A percentile compares a stretch with the other conserved stretches of the same genome.
These are phyloP conservation scores for Acanthamoeba castellanii DNA, from an alignment of 208 protist species.

Conservation along the genomic window DNA sequence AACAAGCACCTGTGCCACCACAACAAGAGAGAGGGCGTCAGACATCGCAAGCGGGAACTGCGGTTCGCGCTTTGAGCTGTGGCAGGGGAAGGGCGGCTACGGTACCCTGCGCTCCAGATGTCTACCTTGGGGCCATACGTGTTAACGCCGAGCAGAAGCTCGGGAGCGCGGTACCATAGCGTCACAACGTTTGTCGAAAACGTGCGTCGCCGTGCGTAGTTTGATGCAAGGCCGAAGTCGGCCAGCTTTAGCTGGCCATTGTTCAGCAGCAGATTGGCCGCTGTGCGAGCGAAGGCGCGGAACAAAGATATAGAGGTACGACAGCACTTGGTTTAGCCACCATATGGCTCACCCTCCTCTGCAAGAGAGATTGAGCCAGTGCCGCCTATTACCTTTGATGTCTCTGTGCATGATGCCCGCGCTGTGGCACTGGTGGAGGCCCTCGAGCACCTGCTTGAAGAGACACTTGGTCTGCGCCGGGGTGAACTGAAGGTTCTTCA, in stretches of 20 bases:
- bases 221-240: constrained; percentile 94
- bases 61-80: background rate
- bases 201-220: constrained; percentile 88
- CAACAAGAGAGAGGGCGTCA: too few species aligned
- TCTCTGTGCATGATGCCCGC: constrained; percentile 93
- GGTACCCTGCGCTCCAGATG: constrained; percentile 97
- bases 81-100: background rate
- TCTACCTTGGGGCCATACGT: constrained; percentile 96
- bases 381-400: constrained; percentile 91
- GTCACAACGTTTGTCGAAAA: constrained; percentile 83
- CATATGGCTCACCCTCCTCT: background rate
- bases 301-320: too few species aligned
- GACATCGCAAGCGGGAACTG: background rate
- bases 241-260: constrained; percentile 91
- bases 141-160: constrained; percentile 97
- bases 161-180: constrained; percentile 98
- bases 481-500: constrained; percentile 47
- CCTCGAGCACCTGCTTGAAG: constrained; percentile 68
- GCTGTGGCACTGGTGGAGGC: constrained; percentile 48
- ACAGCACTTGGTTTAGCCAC: background rate
- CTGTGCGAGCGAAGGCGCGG: background rate
- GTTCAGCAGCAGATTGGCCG: constrained; percentile 73
- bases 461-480: constrained; percentile 68
- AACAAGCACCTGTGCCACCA: too few species aligned
- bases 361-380: background rate